Conservation (phyloP, 306 rosid genomes). For the Cicer yamashitae region DNA sequence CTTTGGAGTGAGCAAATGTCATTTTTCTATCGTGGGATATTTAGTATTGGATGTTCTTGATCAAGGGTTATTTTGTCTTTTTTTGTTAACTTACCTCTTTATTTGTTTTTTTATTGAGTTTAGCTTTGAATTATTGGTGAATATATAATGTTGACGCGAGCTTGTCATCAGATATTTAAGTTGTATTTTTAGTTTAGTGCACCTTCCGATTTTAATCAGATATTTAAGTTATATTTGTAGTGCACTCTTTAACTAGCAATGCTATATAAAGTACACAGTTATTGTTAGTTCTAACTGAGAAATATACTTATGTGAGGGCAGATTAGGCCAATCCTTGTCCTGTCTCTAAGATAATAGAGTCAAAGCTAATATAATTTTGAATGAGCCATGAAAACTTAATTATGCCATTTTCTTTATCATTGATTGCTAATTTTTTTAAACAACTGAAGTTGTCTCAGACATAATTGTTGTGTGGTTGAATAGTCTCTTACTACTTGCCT, state of each 20-base stretch:
- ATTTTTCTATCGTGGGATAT: conserved; percentile 1
- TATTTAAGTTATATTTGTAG: conserved; percentile 9
- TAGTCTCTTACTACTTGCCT: conserved; percentile 31
- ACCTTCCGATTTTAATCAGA: neutral
- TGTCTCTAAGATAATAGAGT: neutral
- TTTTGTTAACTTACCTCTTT: neutral
- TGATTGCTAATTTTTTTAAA: conserved; percentile 9
- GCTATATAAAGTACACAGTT: conserved; percentile 8
- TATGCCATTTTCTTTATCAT: conserved; percentile 9
- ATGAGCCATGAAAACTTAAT: conserved; percentile 1
- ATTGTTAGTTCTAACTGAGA: conserved; percentile 11
- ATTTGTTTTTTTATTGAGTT: conserved; percentile 25
- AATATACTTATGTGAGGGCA: conserved; percentile 24
- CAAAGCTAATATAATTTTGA: conserved; percentile 15
- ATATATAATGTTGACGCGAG: conserved; percentile 26
- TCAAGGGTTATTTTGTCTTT: conserved; percentile 25
- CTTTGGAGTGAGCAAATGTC: conserved; percentile 16
- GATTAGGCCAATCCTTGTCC: conserved; percentile 10
- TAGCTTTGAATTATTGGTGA: conserved; percentile 21
- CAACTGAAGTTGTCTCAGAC: conserved; percentile 20
- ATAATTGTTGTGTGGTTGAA: conserved; percentile 17
- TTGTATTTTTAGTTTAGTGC: conserved; percentile 15
- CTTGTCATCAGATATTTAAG: neutral
- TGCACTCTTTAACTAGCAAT: conserved; percentile 22
- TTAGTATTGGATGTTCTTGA: conserved; percentile 2